These are phyloP conservation scores for Cicer yamashitae DNA, from an alignment of 306 rosid species.

Conservation along the genomic window DNA sequence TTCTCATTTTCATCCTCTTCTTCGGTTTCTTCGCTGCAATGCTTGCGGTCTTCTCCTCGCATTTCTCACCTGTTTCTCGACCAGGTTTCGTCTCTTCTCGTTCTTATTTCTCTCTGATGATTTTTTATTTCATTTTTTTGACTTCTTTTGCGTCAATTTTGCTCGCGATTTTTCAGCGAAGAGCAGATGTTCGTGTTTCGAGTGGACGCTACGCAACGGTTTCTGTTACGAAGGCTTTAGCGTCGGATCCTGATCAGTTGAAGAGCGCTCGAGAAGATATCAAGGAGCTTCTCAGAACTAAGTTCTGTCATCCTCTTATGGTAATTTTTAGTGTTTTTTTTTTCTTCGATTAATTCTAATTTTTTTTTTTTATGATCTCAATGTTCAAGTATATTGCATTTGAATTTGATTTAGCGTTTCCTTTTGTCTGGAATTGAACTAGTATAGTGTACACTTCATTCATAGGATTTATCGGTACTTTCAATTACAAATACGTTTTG, in stretches of 20 bases:
- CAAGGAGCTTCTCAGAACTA: slow-evolving; percentile 73
- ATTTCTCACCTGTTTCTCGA: slow-evolving; percentile 71
- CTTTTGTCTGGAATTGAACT: slow-evolving; percentile 24
- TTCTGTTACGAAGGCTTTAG: slow-evolving; percentile 60
- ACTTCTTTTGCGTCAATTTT: background rate
- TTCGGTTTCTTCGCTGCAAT: slow-evolving; percentile 48
- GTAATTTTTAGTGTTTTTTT: slow-evolving; percentile 46
- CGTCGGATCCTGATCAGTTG: slow-evolving; percentile 86
- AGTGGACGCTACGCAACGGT: slow-evolving; percentile 57
- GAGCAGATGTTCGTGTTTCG: slow-evolving; percentile 52
- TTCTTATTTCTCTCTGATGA: background rate
- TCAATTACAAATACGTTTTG: slow-evolving; percentile 6
- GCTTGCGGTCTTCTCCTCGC: slow-evolving; percentile 67
- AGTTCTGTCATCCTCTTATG: slow-evolving; percentile 86
- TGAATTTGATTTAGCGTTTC: slow-evolving; percentile 16
- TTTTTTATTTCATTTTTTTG: background rate
- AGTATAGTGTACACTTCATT: background rate
- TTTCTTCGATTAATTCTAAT: background rate
- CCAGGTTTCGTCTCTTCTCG: slow-evolving; percentile 53
- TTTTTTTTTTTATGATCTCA: background rate
- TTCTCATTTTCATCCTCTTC: slow-evolving; percentile 37
- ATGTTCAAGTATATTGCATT: background rate
- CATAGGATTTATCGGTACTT: background rate
- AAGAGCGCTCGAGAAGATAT: slow-evolving; percentile 83
- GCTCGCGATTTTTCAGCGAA: slow-evolving; percentile 52